Evolutionary conservation across 108 stramenopile species (phyloP), one percentile per base, ranked within the genome.

Genomic region (Skeletonema marinoi): DNA sequence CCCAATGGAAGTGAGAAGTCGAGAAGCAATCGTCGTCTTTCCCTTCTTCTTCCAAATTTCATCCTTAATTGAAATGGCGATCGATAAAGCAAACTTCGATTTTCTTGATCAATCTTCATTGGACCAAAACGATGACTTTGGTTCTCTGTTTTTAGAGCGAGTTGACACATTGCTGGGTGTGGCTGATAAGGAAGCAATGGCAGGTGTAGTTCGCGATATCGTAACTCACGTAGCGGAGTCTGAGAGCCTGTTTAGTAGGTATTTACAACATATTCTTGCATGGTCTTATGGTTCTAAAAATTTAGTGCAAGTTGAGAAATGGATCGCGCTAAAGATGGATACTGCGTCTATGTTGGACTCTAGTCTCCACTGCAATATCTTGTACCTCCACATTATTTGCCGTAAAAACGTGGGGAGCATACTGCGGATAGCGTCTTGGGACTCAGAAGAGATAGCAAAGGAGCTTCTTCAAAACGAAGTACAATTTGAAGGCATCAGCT

Each of bases 21-120:
- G n/a, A 42, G 68, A 35, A 42, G n/a, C 54, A n/a, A 32, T 11
- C 6, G 69, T 38, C 12, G 14, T 70, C 12, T 75, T 75, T 70
- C 75, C 75, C 16, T 75, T 75, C 19, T 75, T 46, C 33, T 66
- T 33, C 56, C 70, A 41, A 44, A 33, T 75, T 32, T 75, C 75
- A 46, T 70, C 75, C 4, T 59, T 62, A 4, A 70, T 75, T 14
- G 75, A 75, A 65, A 69, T 54, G 48, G 59, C 68, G 9, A 30
- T 75, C 9, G 75, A 75, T 19, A 17, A 42, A 31, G 29, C 59
- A 5, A 71, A 51, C 33, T 21, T 69, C 29, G 56, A 29, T 30
- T 42, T 30, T 62, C 58, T 61, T 64, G 72, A 64, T 14, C 14
- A 42, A 50, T 13, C 21, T 11, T 17, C 48, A 32, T 32, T 50